Evolutionary conservation across 2,329 filamentous ascomycete species (phyloP), one percentile per base, ranked within the genome.

Genomic region (Chaetomiaceae sp.): DNA sequence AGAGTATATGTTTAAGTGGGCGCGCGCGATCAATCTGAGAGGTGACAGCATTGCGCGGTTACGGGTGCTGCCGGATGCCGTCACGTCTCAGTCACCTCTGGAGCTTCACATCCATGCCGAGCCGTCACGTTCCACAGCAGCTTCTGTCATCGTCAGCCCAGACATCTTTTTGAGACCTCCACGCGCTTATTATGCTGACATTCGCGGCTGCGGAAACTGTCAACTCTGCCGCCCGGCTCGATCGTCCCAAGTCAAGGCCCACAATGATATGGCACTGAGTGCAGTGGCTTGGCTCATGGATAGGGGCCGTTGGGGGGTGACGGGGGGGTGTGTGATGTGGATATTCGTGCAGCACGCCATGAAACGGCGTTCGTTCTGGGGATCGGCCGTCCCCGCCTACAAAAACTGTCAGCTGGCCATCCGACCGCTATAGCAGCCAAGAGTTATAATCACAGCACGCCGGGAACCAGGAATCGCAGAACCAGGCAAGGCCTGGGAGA

Each of bases 341-440:
- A n/a, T 18, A 36, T 51, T 51, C 50, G 51, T 53, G 51, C 55
- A 47, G 33, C 48, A 13, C 47, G 20, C 47, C 29, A 25, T 21
- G 20, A 43, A 43, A 42, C 38, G 47, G 47, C 11, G 38, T 21
- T 9, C 25, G 25, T 27, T 23, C 25, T 11, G 20, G 30, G 33
- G 25, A 42, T 51, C 48, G 36, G 25, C 25, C 50, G 30, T 25
- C 51, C 51, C 55, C 47, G 46, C 44, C 37, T 40, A 36, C 33
- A 30, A 41, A 54, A 54, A 38, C 36, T 48, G 53, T 58, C 60
- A 57, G 56, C 54, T 56, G 56, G 40, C 44, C 56, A 38, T 45
- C 34, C 37, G 14, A 34, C 48, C 45, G 40, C 58, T 54, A 58
- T 54, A 60, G 23, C 48, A 56, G 36, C 47, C 46, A 32, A 40